Percentiles rank a stretch among this genome's conserved stretches.
Evolutionary conservation across 352 stramenopile genomes (phyloP).

Genomic region (Globisporangium cylindrosporum): DNA sequence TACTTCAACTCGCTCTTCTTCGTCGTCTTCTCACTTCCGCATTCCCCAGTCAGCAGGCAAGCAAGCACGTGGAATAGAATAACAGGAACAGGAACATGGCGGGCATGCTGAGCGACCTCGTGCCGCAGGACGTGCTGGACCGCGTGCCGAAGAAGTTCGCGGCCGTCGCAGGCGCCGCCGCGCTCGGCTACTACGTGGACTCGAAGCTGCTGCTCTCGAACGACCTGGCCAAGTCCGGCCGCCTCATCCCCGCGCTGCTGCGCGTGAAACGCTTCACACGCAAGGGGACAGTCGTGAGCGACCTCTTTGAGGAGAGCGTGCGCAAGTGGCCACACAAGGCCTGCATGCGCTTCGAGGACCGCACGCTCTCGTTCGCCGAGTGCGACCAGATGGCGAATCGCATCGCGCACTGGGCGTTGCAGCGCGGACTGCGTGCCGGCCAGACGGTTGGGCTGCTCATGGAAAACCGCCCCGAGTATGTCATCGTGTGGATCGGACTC

Average conservation of each 20-base stretch:
- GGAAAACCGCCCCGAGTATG: slow-evolving; percentile 84
- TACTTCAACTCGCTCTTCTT: not conserved
- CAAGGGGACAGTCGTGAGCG: slow-evolving; percentile 38
- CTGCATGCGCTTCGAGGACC: slow-evolving; percentile 57
- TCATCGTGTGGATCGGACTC: slow-evolving; percentile 81
- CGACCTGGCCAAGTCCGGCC: slow-evolving; percentile 45
- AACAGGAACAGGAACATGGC: not conserved
- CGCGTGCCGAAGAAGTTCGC: slow-evolving; percentile 45
- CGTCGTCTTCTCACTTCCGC: not conserved
- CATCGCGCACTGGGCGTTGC: slow-evolving; percentile 69
- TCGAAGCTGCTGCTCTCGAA: slow-evolving; percentile 54
- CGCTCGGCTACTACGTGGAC: slow-evolving; percentile 48
- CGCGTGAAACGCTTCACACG: slow-evolving; percentile 36
- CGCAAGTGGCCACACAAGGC: slow-evolving; percentile 51
- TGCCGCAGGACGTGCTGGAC: slow-evolving; percentile 3
- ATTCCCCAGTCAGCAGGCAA: not conserved
- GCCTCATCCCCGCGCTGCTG: slow-evolving; percentile 38
- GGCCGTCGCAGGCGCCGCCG: slow-evolving; percentile 37
- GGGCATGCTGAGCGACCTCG: not conserved
- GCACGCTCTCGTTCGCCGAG: slow-evolving; percentile 50
- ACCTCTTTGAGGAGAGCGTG: slow-evolving; percentile 63
- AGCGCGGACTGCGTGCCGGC: slow-evolving; percentile 40
- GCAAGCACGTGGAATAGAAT: not conserved
- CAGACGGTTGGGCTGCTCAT: slow-evolving; percentile 82
- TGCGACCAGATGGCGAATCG: slow-evolving; percentile 70